Percentiles rank a stretch among this genome's conserved stretches.
Conservation (phyloP, 352 stramenopile genomes). For the Phytophthora niederhauseri region DNA sequence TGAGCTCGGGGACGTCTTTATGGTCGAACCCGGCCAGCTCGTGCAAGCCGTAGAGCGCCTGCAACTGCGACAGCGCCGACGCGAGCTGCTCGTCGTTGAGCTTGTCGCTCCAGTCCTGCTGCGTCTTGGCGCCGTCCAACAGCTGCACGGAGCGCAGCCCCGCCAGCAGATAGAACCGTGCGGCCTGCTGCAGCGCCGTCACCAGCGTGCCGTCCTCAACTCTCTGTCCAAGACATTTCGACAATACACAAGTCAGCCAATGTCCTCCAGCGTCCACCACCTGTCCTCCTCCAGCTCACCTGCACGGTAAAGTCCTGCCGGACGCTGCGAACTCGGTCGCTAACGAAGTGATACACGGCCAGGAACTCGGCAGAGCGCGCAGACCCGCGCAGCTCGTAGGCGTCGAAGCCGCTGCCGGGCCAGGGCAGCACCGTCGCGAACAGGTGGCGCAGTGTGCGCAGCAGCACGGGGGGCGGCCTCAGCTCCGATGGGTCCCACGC, state of each 20-base stretch:
- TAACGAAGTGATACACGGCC: constrained; percentile 72
- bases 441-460: constrained; percentile 50
- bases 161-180: constrained; percentile 63
- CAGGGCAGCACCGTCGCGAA: constrained; percentile 46
- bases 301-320: constrained; percentile 78
- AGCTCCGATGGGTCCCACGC: constrained; percentile 34
- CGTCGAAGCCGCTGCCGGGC: constrained; percentile 42
- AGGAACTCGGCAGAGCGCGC: constrained; percentile 45
- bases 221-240: constrained; percentile 30
- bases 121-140: constrained; percentile 17
- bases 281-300: constrained; percentile 29
- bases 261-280: constrained; percentile 7
- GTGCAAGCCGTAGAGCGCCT: constrained; percentile 40
- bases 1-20: constrained; percentile 17
- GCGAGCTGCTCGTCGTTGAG: constrained; percentile 74
- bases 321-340: constrained; percentile 70
- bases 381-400: constrained; percentile 7
- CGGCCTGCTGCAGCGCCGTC: constrained; percentile 51
- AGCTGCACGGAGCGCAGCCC: constrained; percentile 47
- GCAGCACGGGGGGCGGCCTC: constrained; percentile 43
- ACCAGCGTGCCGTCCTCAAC: constrained; percentile 42
- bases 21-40: constrained; percentile 15
- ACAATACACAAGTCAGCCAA: constrained; percentile 4
- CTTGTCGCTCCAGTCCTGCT: constrained; percentile 65
- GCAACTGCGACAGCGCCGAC: constrained; percentile 63